These are phyloP conservation scores for Amorphotheca resinae DNA, from an alignment of 495 filamentous ascomycete genomes.

Conservation along the genomic window DNA sequence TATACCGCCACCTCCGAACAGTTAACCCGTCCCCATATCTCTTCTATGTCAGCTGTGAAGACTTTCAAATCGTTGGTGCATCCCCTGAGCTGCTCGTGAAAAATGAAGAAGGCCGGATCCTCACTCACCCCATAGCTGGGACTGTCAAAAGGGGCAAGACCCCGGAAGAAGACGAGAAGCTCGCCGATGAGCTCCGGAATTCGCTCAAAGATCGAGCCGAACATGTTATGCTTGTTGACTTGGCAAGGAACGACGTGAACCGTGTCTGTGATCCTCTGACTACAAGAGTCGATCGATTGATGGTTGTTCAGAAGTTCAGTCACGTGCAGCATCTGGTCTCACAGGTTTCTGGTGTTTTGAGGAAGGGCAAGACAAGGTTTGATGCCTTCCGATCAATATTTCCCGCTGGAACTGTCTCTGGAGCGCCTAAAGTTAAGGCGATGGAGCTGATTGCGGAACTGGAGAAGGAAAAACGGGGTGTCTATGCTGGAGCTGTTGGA, in stretches of 20 bases:
- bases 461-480: conserved; percentile 83
- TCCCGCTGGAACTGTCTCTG: conserved; percentile 86
- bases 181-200: conserved; percentile 64
- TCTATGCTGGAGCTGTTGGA: conserved; percentile 95
- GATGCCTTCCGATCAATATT: conserved; percentile 95
- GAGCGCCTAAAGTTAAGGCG: conserved; percentile 88
- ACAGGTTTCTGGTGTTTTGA: conserved; percentile 79
- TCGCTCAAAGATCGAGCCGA: conserved; percentile 92
- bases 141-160: conserved; percentile 81
- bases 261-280: conserved; percentile 85
- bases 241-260: conserved; percentile 94
- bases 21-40: conserved; percentile 95
- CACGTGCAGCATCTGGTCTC: conserved; percentile 96
- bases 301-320: conserved; percentile 91
- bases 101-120: conserved; percentile 71
- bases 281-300: conserved; percentile 79
- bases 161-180: conserved; percentile 61
- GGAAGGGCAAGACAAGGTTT: conserved; percentile 75
- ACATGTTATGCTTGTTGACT: conserved; percentile 98
- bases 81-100: conserved; percentile 91
- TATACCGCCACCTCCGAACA: conserved; percentile 89
- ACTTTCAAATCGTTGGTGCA: conserved; percentile 91
- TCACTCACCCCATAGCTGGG: conserved; percentile 94
- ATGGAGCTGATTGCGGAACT: conserved; percentile 96
- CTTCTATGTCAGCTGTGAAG: conserved; percentile 83